phyloP scores from a whole-genome alignment of 169 alveolate genomes.

The Blepharisma undulans region DNA sequence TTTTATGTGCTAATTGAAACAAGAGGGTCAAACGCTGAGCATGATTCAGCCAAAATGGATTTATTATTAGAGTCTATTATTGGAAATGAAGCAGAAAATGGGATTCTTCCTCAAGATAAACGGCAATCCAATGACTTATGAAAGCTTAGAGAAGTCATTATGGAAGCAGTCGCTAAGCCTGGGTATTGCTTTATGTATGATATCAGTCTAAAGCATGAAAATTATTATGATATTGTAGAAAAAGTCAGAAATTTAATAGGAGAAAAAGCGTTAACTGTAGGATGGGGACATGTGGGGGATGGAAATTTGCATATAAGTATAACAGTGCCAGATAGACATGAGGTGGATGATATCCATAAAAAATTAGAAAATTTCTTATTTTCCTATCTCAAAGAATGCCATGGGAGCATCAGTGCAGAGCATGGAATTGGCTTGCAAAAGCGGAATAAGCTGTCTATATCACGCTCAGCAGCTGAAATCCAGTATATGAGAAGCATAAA shows the following conservation, averaged over 20 bases:
- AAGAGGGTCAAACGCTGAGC: conserved; percentile 25
- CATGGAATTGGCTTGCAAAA: conserved; percentile 82
- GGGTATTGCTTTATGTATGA: conserved; percentile 63
- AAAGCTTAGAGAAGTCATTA: conserved; percentile 74
- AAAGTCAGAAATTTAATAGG: conserved; percentile 26
- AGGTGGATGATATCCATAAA: conserved; percentile 31
- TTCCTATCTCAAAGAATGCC: conserved; percentile 32
- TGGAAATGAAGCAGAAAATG: conserved; percentile 43
- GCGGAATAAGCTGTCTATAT: neutral
- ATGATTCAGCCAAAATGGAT: conserved; percentile 30
- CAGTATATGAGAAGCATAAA: neutral
- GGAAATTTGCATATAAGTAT: conserved; percentile 85
- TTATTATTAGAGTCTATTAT: conserved; percentile 4
- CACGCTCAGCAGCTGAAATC: neutral
- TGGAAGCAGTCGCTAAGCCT: neutral
- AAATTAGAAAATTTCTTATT: conserved; percentile 65
- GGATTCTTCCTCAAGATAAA: conserved; percentile 60
- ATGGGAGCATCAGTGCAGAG: conserved; percentile 83
- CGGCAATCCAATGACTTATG: conserved; percentile 60
- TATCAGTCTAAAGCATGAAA: conserved; percentile 40
- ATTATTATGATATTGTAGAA: conserved; percentile 44
- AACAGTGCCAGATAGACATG: conserved; percentile 52
- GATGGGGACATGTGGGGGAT: conserved; percentile 88
- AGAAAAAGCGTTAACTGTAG: conserved; percentile 23
- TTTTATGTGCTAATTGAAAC: conserved; percentile 64